Base-by-base conservation (phyloP, 2,329 filamentous ascomycete genomes). In the Nemania sp. region DNA sequence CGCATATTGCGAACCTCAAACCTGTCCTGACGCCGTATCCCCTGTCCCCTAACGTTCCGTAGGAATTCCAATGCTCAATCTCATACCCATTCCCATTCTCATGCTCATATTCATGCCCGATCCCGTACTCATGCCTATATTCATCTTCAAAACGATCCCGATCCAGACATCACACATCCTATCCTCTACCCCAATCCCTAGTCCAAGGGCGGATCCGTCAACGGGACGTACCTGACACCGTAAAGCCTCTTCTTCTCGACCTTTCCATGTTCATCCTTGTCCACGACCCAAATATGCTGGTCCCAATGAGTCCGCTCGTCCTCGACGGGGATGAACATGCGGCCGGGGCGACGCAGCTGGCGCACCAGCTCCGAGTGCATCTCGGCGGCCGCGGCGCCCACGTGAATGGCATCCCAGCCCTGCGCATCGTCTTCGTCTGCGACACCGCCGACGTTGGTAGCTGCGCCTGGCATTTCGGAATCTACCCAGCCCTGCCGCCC, bases 381-480 rank as follows among this genome's bases (percentile, higher is more conserved):
- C 66, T 84, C 81, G 20, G 75, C 80, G 0, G 93, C 93, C 6
- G 91, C 89, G 0, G 94, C 94, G 0, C 94, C 94, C 2, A 97
- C 94, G 69, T 97, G 94, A 55, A 99, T 97, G 2, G 89, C 92
- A 78, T 97, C 91, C 79, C 93, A 99, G 0, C 84, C 80, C 57
- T 74, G 57, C 19, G 51, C 49, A 3, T 60, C 57, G 15, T 40
- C 43, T 49, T 58, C 55, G 22, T 58, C 57, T 22, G 57, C 57
- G 11, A 31, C 78, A 11, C 76, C 73, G 50, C 77, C 77, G 5
- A 77, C 78, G 39, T 72, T 82, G 43, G 8, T 60, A 61, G 3
- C 15, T 5, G 15, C 19, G 8, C 9, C 9, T 4, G 9, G 5
- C 36, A 9, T 20, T 34, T 58, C 61, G 9, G 66, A 62, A 63